Percentiles rank a stretch among this genome's conserved stretches.
These are phyloP conservation scores for Sporisorium graminicola DNA, from an alignment of 1,284 basidiomycete genomes.

Conservation along the genomic window DNA sequence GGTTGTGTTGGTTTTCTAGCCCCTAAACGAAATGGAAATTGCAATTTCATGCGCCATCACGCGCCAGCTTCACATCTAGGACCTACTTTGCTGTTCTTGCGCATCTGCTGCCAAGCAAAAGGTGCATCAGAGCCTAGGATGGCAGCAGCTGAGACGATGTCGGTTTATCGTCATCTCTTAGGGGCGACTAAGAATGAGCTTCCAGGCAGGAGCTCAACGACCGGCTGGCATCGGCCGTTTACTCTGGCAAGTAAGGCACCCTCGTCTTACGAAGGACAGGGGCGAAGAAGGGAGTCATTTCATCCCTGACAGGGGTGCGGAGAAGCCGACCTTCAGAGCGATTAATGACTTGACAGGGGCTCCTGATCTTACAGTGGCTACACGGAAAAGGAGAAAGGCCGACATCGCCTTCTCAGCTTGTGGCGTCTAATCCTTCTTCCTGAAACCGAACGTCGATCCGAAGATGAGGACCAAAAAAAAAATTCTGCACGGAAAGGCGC, in stretches of 20 bases:
- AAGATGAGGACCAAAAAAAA: neutral
- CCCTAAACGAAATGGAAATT: slow-evolving; percentile 21
- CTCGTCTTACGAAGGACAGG: neutral
- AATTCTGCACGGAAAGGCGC: neutral
- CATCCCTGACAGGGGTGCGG: neutral
- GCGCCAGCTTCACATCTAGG: neutral
- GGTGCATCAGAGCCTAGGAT: neutral
- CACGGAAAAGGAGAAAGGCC: neutral
- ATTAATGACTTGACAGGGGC: slow-evolving; percentile 6
- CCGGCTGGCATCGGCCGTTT: neutral
- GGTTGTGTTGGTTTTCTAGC: slow-evolving; percentile 46
- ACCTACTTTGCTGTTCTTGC: no score
- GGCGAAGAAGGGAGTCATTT: neutral
- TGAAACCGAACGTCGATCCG: slow-evolving; percentile 1
- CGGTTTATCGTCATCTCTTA: neutral
- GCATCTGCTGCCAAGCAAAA: neutral
- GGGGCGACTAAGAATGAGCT: no score
- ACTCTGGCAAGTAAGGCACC: neutral
- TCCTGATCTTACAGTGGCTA: slow-evolving; percentile 7
- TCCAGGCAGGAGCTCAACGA: neutral
- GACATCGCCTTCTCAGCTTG: neutral
- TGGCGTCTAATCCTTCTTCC: neutral
- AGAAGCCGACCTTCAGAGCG: neutral
- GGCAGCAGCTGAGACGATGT: neutral
- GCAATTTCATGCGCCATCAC: slow-evolving; percentile 19